phyloP scores from a whole-genome alignment of 768 basidiomycete species.

The Tylopilus intermedius region DNA sequence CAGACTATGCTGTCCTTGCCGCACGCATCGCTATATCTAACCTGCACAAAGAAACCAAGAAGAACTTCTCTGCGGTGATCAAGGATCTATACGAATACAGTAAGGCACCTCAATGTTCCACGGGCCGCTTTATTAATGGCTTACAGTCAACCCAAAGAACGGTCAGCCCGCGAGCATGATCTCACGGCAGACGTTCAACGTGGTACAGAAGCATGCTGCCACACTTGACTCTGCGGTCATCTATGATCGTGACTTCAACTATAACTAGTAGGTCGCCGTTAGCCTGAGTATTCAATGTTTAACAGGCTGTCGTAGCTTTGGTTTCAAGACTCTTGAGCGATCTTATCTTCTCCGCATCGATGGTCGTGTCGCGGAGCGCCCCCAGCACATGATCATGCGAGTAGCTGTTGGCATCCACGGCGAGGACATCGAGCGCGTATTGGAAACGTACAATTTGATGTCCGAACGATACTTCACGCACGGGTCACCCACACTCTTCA shows the following conservation, averaged over 20 bases:
- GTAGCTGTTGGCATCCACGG: constrained; percentile 98
- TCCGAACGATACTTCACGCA: constrained; percentile 98
- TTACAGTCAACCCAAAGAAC: constrained; percentile 90
- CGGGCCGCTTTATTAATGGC: background rate
- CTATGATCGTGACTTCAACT: constrained; percentile 96
- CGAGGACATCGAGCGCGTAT: constrained; percentile 74
- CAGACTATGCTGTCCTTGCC: constrained; percentile 96
- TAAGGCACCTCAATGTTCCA: constrained; percentile 31
- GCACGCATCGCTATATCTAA: constrained; percentile 99
- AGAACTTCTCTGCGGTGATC: constrained; percentile 90
- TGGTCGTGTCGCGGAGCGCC: constrained; percentile 92
- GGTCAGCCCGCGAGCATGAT: constrained; percentile 85
- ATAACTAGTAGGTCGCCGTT: constrained; percentile 69
- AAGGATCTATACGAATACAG: constrained; percentile 87
- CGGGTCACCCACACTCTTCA: constrained; percentile 96
- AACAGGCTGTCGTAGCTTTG: constrained; percentile 55
- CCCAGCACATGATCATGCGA: constrained; percentile 99
- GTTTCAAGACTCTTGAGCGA: constrained; percentile 99
- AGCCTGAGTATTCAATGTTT: background rate
- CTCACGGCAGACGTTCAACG: constrained; percentile 76
- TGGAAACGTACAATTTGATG: constrained; percentile 95
- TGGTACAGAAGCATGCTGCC: constrained; percentile 77
- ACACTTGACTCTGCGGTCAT: constrained; percentile 90
- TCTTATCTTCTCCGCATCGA: constrained; percentile 94
- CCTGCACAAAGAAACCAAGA: constrained; percentile 98